These are phyloP conservation scores for Erucastrum elatum DNA, from an alignment of 345 rosid species.

Conservation along the genomic window DNA sequence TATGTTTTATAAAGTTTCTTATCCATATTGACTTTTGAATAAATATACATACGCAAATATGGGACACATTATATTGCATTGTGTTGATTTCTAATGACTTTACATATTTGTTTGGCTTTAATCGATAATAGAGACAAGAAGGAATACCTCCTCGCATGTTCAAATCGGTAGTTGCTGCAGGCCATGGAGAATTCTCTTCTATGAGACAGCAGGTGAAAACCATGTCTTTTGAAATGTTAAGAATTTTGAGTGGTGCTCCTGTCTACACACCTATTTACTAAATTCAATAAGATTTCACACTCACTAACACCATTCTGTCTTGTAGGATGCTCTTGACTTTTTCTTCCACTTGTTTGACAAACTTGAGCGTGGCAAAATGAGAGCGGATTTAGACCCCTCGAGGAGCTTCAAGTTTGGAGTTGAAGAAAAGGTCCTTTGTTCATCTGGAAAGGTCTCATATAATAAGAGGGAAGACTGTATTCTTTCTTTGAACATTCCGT, in stretches of 20 bases:
- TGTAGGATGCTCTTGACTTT: slow-evolving; percentile 96
- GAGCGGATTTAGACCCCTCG: slow-evolving; percentile 72
- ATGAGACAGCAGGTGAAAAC: slow-evolving; percentile 90
- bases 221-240: neutral
- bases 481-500: slow-evolving; percentile 90
- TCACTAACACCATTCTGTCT: slow-evolving; percentile 29
- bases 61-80: neutral
- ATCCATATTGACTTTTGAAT: neutral
- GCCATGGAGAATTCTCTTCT: slow-evolving; percentile 91
- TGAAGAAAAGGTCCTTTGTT: slow-evolving; percentile 85
- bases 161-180: slow-evolving; percentile 90
- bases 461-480: slow-evolving; percentile 87
- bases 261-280: neutral
- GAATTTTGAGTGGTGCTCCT: slow-evolving; percentile 7
- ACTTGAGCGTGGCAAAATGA: slow-evolving; percentile 76
- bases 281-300: slow-evolving; percentile 4
- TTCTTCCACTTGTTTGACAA: slow-evolving; percentile 90
- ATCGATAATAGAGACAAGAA: slow-evolving; percentile 69
- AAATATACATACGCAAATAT: neutral
- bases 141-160: slow-evolving; percentile 98
- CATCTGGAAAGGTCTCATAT: slow-evolving; percentile 91
- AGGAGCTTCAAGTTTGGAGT: slow-evolving; percentile 95
- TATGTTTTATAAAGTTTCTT: slow-evolving; percentile 3
- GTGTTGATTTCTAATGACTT: slow-evolving; percentile 26
- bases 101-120: neutral